phyloP scores from a whole-genome alignment of 495 filamentous ascomycete genomes.

The Aspergillus bridgeri region DNA sequence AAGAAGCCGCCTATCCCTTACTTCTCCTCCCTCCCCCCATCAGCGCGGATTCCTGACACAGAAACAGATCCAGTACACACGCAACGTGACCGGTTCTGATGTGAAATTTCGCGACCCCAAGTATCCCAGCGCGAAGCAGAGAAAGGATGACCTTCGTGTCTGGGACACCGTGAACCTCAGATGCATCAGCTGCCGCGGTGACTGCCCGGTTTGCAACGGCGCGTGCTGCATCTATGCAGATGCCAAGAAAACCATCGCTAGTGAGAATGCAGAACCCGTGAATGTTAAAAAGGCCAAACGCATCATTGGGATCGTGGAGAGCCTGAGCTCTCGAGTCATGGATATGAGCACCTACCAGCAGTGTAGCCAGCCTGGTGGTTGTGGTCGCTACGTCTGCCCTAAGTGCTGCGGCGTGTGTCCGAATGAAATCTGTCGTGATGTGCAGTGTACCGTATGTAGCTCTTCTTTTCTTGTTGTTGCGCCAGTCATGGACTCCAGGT shows the following conservation, averaged over 20 bases:
- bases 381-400: conserved; percentile 28
- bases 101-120: not conserved
- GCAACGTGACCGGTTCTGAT: conserved; percentile 15
- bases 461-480: not conserved
- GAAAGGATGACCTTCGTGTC: conserved; percentile 9
- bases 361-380: conserved; percentile 23
- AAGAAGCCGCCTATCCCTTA: not conserved
- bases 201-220: conserved; percentile 17
- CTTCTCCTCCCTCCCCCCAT: not conserved
- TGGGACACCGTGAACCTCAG: conserved; percentile 21
- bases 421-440: conserved; percentile 24
- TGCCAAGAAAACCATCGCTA: not conserved
- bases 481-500: not conserved
- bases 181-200: conserved; percentile 19
- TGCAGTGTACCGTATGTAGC: conserved; percentile 29
- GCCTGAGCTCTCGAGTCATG: conserved; percentile 9
- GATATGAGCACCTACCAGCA: conserved; percentile 23
- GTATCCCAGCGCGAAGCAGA: conserved; percentile 1
- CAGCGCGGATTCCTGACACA: not conserved
- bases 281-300: not conserved
- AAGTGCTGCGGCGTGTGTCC: conserved; percentile 31
- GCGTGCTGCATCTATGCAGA: conserved; percentile 22
- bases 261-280: not conserved
- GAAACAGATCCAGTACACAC: conserved; percentile 16
- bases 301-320: conserved; percentile 13